Percentiles rank a stretch among this genome's conserved stretches.
These are phyloP conservation scores for Saccharomycopsis fodiens DNA, from an alignment of 805 yeast species.

Conservation along the genomic window DNA sequence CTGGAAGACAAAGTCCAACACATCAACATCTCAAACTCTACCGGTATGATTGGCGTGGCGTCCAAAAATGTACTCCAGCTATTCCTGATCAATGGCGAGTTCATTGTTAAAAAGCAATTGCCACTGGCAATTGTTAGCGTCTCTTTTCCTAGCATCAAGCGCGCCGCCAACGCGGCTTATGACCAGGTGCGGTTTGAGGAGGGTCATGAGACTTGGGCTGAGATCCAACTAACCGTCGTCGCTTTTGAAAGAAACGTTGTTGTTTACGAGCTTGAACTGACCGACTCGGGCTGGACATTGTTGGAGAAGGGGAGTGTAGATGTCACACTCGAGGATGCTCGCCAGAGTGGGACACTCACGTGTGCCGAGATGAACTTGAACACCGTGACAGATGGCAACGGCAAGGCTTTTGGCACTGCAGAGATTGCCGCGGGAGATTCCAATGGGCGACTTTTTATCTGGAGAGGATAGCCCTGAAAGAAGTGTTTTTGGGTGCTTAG, in stretches of 20 bases:
- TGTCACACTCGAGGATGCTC: too few species aligned
- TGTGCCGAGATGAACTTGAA: conserved; percentile 30
- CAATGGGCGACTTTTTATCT: conserved; percentile 42
- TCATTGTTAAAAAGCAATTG: conserved; percentile 23
- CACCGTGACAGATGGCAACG: conserved; percentile 27
- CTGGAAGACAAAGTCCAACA: conserved; percentile 22
- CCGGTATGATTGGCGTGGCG: conserved; percentile 44
- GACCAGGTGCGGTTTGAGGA: conserved; percentile 24
- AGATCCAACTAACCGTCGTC: conserved; percentile 29
- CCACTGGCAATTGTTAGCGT: conserved; percentile 17
- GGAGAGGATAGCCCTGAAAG: conserved; percentile 25
- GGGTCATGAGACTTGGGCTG: conserved; percentile 33
- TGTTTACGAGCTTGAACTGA: conserved; percentile 24
- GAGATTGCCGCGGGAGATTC: conserved; percentile 48
- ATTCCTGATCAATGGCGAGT: conserved; percentile 48
- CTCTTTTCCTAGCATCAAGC: conserved; percentile 23
- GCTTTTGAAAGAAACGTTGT: conserved; percentile 30
- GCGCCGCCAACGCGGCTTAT: conserved; percentile 24
- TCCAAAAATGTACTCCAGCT: conserved; percentile 28
- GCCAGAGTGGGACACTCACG: conserved; percentile 24
- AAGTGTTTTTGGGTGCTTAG: background rate
- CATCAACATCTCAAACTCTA: conserved; percentile 43
- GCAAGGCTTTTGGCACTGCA: conserved; percentile 31
- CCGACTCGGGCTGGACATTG: conserved; percentile 25
- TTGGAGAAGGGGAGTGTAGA: too few species aligned